Percentiles rank a stretch among this genome's conserved stretches.
Conservation (phyloP, 208 protist species). For the Perkinsela sp. region DNA sequence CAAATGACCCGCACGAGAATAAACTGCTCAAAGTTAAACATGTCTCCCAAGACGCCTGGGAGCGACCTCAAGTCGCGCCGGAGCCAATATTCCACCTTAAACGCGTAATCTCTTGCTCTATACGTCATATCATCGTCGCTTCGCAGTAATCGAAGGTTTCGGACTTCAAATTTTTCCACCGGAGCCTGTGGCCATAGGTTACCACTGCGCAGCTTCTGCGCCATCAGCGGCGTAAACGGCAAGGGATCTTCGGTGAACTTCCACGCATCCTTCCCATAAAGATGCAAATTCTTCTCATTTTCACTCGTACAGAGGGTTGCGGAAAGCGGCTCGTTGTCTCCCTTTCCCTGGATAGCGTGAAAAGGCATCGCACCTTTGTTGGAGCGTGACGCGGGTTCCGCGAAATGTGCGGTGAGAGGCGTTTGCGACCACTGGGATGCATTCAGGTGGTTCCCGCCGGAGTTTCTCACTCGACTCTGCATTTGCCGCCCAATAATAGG, state of each 20-base stretch:
- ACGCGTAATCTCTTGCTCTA: constrained; percentile 27
- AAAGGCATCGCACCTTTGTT: too few relatives aligned
- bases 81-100: constrained; percentile 52
- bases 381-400: too few relatives aligned
- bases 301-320: background rate
- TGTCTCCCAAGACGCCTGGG: constrained; percentile 41
- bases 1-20: constrained; percentile 52
- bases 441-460: too few relatives aligned
- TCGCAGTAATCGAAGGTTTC: constrained; percentile 32
- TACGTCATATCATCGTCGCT: constrained; percentile 51
- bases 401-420: background rate
- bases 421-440: background rate
- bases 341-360: background rate
- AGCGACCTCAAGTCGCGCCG: constrained; percentile 39
- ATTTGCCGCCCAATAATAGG: background rate
- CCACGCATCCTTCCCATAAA: background rate
- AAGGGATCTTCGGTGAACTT: constrained; percentile 35
- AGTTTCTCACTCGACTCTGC: background rate
- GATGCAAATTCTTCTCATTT: background rate
- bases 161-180: constrained; percentile 33
- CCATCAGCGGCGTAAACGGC: constrained; percentile 35
- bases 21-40: constrained; percentile 61
- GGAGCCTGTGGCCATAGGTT: constrained; percentile 51
- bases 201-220: constrained; percentile 42
- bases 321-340: background rate